phyloP scores from a whole-genome alignment of 2,329 filamentous ascomycete genomes.

The Colletotrichum somersetense region DNA sequence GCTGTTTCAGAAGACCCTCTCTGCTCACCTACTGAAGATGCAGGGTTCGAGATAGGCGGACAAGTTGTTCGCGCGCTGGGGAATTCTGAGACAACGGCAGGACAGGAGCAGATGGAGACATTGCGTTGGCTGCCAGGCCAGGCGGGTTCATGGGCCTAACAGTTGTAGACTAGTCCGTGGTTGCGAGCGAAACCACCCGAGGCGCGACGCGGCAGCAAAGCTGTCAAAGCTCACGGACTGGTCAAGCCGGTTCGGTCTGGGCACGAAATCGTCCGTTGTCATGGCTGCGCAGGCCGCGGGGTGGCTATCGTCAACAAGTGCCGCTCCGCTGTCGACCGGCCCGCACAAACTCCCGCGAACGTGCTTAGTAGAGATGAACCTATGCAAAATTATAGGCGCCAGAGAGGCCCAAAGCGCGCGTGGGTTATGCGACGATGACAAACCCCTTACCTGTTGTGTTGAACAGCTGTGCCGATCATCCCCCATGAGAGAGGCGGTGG shows the following conservation, averaged over 20 bases:
- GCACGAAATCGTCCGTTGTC: neutral
- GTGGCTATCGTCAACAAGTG: slow-evolving; percentile 32
- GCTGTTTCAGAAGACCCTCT: slow-evolving; percentile 31
- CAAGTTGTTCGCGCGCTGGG: slow-evolving; percentile 21
- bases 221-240: neutral
- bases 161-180: neutral
- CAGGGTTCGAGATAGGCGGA: slow-evolving; percentile 28
- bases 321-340: neutral
- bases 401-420: slow-evolving; percentile 19
- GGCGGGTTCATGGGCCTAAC: slow-evolving; percentile 19
- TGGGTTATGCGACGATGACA: neutral
- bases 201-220: neutral
- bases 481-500: slow-evolving; percentile 27
- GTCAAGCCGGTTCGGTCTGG: neutral
- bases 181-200: neutral
- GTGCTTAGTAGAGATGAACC: neutral
- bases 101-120: slow-evolving; percentile 33
- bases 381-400: slow-evolving; percentile 17
- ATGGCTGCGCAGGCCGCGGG: neutral
- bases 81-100: slow-evolving; percentile 40
- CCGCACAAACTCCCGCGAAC: neutral
- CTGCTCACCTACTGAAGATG: slow-evolving; percentile 32
- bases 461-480: slow-evolving; percentile 36
- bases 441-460: slow-evolving; percentile 13
- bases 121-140: slow-evolving; percentile 11